These are phyloP conservation scores for Candida easanensis DNA, from an alignment of 805 yeast species.

Conservation along the genomic window DNA sequence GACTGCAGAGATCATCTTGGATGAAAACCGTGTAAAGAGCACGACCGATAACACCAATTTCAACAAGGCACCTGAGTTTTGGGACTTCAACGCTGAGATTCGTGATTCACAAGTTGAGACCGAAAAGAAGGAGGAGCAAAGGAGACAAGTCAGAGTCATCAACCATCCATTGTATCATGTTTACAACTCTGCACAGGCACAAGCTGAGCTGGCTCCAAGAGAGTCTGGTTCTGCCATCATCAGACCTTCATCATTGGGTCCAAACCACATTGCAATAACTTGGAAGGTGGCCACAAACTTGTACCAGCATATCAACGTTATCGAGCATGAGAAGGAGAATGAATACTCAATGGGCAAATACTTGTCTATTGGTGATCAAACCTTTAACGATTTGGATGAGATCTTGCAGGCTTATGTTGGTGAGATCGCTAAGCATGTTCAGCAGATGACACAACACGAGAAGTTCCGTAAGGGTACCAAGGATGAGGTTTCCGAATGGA, in stretches of 20 bases:
- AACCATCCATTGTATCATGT: slow-evolving; percentile 90
- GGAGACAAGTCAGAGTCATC: slow-evolving; percentile 70
- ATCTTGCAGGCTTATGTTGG: slow-evolving; percentile 83
- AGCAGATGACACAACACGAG: slow-evolving; percentile 81
- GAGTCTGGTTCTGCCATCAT: slow-evolving; percentile 90
- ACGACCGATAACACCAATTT: slow-evolving; percentile 35
- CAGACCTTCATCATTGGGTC: slow-evolving; percentile 91
- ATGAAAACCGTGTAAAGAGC: slow-evolving; percentile 59
- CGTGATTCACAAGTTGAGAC: slow-evolving; percentile 57
- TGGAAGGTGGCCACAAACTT: slow-evolving; percentile 93
- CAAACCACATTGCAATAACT: slow-evolving; percentile 84
- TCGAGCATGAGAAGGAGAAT: slow-evolving; percentile 67
- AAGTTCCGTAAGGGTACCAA: slow-evolving; percentile 82
- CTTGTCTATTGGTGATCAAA: slow-evolving; percentile 62
- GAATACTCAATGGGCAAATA: slow-evolving; percentile 58
- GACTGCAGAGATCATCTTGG: slow-evolving; percentile 69
- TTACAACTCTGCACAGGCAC: slow-evolving; percentile 85
- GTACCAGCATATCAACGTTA: slow-evolving; percentile 87
- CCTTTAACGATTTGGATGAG: slow-evolving; percentile 89
- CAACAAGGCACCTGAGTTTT: slow-evolving; percentile 57
- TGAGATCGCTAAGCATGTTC: slow-evolving; percentile 77
- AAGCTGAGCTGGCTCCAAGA: slow-evolving; percentile 84
- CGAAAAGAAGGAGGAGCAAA: slow-evolving; percentile 61
- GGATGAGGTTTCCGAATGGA: slow-evolving; percentile 80
- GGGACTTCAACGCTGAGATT: slow-evolving; percentile 79